A percentile compares a stretch with the other conserved stretches of the same genome.
These are phyloP conservation scores for Globisporangium barbulae DNA, from an alignment of 352 stramenopile species.

Conservation along the genomic window DNA sequence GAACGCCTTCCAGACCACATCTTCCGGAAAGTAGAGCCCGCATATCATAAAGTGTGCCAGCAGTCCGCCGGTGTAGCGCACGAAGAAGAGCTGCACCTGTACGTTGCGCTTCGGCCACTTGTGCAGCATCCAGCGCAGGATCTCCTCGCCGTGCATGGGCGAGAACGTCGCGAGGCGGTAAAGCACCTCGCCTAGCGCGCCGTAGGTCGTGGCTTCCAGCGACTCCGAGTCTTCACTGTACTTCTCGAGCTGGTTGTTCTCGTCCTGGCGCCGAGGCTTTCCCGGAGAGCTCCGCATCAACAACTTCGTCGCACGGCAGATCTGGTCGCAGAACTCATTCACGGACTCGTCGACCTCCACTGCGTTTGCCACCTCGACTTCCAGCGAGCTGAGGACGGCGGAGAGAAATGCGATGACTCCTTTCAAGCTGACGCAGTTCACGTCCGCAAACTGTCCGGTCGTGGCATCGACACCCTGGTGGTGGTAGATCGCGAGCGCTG, in stretches of 20 bases:
- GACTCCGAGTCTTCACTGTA: constrained; percentile 60
- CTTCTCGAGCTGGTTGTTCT: constrained; percentile 61
- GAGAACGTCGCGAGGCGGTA: constrained; percentile 57
- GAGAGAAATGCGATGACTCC: constrained; percentile 53
- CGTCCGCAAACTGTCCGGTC: constrained; percentile 16
- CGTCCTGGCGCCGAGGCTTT: constrained; percentile 29
- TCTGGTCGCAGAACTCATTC: constrained; percentile 33
- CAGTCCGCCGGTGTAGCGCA: constrained; percentile 59
- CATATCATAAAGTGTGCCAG: constrained; percentile 59
- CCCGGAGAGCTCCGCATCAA: constrained; percentile 56
- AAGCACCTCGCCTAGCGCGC: constrained; percentile 57
- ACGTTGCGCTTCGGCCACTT: constrained; percentile 77
- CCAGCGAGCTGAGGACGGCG: constrained; percentile 37
- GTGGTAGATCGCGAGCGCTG: constrained; percentile 64
- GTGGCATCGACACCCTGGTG: constrained; percentile 37
- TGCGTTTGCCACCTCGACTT: constrained; percentile 35
- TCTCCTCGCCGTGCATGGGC: constrained; percentile 52
- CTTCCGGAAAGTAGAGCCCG: constrained; percentile 43
- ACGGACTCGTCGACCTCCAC: constrained; percentile 37
- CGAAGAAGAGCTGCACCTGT: constrained; percentile 71
- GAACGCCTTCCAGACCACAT: constrained; percentile 53
- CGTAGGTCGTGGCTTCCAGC: constrained; percentile 61
- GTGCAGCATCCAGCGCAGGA: constrained; percentile 63
- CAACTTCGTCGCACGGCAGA: constrained; percentile 48
- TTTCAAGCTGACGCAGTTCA: constrained; percentile 54